Evolutionary conservation across 495 filamentous ascomycete species (phyloP), one percentile per base, ranked within the genome.

Genomic region (Pyronema domesticum): DNA sequence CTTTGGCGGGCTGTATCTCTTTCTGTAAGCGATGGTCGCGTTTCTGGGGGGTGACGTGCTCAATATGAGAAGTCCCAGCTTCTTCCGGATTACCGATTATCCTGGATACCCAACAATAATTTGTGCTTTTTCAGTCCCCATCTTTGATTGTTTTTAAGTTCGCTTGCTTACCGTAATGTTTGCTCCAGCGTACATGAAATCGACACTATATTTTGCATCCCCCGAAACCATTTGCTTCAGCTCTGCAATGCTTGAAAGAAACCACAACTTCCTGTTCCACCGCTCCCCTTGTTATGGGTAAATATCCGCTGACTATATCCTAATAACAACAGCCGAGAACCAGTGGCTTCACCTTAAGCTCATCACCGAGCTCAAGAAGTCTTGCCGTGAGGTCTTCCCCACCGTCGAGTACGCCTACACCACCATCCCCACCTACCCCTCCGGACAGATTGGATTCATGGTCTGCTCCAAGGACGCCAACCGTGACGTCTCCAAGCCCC

Each of bases 361-460:
- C 58, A 96, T 99, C 69, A 76, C 77, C 61, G 74, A 85, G 70
- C 80, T 99, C 59, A 91, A 89, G 76, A 93, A 95, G 77, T 74
- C 87, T 64, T 96, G 93, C 81, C 79, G 81, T 60, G 86, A 95
- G 72, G 85, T 99, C 70, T 99, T 99, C 80, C 89, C 93, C 48
- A 81, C 82, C 55, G 93, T 81, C 68, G 93, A 96, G 72, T 99
- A 96, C 76, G 93, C 85, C 59, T 99, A 94, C 80, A 96, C 93
- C 61, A 95, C 89, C 65, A 99, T 96, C 73, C 93, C 93, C 54
- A 99, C 93, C 65, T 99, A 99, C 76, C 93, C 93, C 55, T 91
- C 85, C 55, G 93, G 93, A 69, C 89, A 95, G 76, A 99, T 99
- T 67, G 93, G 93, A 69, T 99, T 96, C 80, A 94, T 96, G 87